Evolutionary conservation across 305 asterid species (phyloP), one percentile per base, ranked within the genome.

Genomic region (Fraxinus sp.): DNA sequence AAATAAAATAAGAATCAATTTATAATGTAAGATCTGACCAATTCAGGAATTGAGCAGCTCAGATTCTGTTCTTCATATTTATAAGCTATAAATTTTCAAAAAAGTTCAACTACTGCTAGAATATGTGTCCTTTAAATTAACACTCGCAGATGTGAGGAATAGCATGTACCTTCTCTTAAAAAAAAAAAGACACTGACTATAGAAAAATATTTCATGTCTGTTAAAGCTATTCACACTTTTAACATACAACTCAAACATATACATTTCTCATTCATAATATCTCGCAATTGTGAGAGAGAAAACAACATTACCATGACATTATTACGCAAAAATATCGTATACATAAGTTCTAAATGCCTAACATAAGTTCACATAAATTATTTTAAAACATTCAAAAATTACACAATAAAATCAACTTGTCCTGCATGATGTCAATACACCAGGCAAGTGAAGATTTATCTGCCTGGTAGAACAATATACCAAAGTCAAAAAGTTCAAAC

Each of bases 1-100:
- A 37, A 37, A 37, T 37, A 37, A 37, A 10, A 82, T 18, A 68
- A 74, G 66, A 46, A 71, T 83, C 75, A 80, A 84, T 49, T 72
- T 76, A n/a, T 1, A 30, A 16, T 76, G 77, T 43, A 62, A 75
- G 20, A 62, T 49, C 77, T 37, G 43, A 76, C 18, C 24, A 62
- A 79, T 24, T 77, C 9, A 75, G 28, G 28, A 41, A 71, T 66
- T 52, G 80, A 78, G 76, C 72, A 49, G 82, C 43, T 32, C 18
- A 76, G 66, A 36, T 76, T 70, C 75, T 16, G 62, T 49, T 80
- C 71, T 71, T 30, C 41, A 30, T 71, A 32, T 5, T 30, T 68
- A 24, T 73, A 32, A 26, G 33, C 71, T 14, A 76, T 46, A 64
- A 70, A 83, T 28, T 22, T 32, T 71, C 46, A 43, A 26, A 52